Evolutionary conservation across 2,329 filamentous ascomycete genomes (phyloP).

Genomic region (Beauveria caledonica): DNA sequence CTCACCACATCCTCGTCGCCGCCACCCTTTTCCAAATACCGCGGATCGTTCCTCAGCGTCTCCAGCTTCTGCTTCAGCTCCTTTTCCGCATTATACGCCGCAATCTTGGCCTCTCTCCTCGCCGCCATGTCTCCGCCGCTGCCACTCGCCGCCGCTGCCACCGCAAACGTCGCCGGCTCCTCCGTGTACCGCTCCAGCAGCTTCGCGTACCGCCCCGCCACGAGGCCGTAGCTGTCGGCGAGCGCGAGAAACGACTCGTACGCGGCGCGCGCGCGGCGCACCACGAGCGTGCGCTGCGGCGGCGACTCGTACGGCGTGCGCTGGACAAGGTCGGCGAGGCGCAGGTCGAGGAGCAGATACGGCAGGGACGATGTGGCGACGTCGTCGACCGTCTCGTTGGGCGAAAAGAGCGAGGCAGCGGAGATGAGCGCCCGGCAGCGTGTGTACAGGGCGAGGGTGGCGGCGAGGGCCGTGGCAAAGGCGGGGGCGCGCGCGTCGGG

Average conservation of each 20-base stretch:
- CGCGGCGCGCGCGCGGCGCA: constrained; percentile 56
- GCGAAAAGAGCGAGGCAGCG: constrained; percentile 74
- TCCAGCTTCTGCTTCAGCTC: constrained; percentile 76
- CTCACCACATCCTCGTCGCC: constrained; percentile 81
- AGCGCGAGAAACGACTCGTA: constrained; percentile 74
- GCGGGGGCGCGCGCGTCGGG: constrained; percentile 55
- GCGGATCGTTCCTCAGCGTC: constrained; percentile 34
- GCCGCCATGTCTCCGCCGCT: constrained; percentile 48
- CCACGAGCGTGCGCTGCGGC: constrained; percentile 50
- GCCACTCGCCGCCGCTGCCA: constrained; percentile 52
- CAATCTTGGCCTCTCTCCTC: constrained; percentile 76
- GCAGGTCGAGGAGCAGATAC: constrained; percentile 71
- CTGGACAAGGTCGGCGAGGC: constrained; percentile 71
- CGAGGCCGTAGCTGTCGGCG: constrained; percentile 70
- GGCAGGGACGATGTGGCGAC: constrained; percentile 76
- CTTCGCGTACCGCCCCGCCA: constrained; percentile 55
- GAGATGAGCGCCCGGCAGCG: constrained; percentile 62
- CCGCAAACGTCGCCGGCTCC: constrained; percentile 57
- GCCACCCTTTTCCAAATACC: constrained; percentile 53
- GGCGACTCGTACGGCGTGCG: constrained; percentile 48
- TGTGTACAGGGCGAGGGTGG: constrained; percentile 63
- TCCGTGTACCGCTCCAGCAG: constrained; percentile 68
- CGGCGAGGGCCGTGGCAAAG: constrained; percentile 60
- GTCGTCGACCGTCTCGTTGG: constrained; percentile 85
- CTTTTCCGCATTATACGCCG: constrained; percentile 77